Conservation (phyloP, 768 basidiomycete species). For the Suillus subluteus region DNA sequence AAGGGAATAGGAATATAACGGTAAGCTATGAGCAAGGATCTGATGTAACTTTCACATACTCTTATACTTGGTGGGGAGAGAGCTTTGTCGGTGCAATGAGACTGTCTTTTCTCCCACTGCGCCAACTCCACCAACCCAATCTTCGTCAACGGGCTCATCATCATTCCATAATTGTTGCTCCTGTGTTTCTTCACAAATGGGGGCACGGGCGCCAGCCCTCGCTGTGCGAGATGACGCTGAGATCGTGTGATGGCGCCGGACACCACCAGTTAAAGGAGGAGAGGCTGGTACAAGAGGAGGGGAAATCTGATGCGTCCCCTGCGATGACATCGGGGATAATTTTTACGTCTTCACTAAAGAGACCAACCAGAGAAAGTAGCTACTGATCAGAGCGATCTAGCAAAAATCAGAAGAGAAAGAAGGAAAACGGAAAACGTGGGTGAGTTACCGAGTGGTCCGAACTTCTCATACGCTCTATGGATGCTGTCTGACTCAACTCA, state of each 20-base stretch:
- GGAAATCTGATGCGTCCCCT: slow-evolving; percentile 41
- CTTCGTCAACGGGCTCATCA: slow-evolving; percentile 77
- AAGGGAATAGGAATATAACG: slow-evolving; percentile 19
- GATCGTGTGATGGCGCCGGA: slow-evolving; percentile 86
- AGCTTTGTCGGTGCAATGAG: slow-evolving; percentile 78
- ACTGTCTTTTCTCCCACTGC: slow-evolving; percentile 79
- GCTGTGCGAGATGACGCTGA: slow-evolving; percentile 71
- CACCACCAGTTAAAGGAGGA: slow-evolving; percentile 43
- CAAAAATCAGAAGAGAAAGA: slow-evolving; percentile 15
- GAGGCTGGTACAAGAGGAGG: slow-evolving; percentile 45
- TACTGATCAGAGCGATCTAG: slow-evolving; percentile 11
- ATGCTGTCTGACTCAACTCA: not conserved
- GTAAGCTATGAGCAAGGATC: slow-evolving; percentile 6
- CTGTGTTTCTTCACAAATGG: slow-evolving; percentile 70
- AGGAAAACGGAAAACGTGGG: slow-evolving; percentile 10
- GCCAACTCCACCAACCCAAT: slow-evolving; percentile 82
- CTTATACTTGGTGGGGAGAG: slow-evolving; percentile 80
- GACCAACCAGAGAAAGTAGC: slow-evolving; percentile 6
- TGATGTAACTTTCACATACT: slow-evolving; percentile 45
- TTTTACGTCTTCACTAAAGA: slow-evolving; percentile 16
- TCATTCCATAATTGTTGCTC: slow-evolving; percentile 66
- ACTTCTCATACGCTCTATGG: slow-evolving; percentile 8
- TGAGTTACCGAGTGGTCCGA: not conserved
- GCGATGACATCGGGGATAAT: slow-evolving; percentile 37
- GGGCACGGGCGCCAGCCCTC: slow-evolving; percentile 60